These are phyloP conservation scores for Euphorbia lathyris DNA, from an alignment of 345 rosid species.

Conservation along the genomic window DNA sequence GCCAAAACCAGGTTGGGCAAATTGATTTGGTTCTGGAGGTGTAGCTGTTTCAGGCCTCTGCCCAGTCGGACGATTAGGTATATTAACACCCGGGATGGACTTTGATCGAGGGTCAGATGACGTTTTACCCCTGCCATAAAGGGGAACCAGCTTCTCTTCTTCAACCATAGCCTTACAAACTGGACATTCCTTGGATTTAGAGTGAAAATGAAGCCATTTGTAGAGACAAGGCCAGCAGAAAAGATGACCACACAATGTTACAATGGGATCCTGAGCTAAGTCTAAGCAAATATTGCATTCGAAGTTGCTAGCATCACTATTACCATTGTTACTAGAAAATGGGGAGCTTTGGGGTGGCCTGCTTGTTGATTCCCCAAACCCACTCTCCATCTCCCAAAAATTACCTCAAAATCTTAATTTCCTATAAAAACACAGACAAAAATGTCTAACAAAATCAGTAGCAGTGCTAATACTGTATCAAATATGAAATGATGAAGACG, in stretches of 20 bases:
- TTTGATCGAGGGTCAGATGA: constrained; percentile 83
- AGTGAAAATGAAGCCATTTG: constrained; percentile 92
- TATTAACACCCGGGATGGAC: constrained; percentile 71
- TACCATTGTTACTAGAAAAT: constrained; percentile 51
- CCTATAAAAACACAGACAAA: constrained; percentile 22
- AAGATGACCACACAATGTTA: constrained; percentile 95
- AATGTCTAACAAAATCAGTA: constrained; percentile 13
- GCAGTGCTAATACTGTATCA: background rate
- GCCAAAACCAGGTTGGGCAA: constrained; percentile 68
- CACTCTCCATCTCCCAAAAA: constrained; percentile 48
- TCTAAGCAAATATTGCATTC: constrained; percentile 99
- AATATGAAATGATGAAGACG: background rate
- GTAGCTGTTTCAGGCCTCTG: constrained; percentile 98
- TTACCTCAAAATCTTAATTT: constrained; percentile 17
- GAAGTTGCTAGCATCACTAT: constrained; percentile 65
- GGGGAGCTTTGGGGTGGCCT: constrained; percentile 60
- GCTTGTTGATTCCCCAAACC: constrained; percentile 66
- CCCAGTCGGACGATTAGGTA: constrained; percentile 91
- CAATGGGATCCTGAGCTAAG: constrained; percentile 97
- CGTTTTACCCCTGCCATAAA: constrained; percentile 92
- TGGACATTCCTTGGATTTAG: constrained; percentile 74
- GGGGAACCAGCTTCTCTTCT: constrained; percentile 89
- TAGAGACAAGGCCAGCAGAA: constrained; percentile 99
- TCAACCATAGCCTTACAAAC: constrained; percentile 88
- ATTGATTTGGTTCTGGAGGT: constrained; percentile 69